Evolutionary conservation across 805 yeast species (phyloP).

Genomic region (Kuraishia ogatae): DNA sequence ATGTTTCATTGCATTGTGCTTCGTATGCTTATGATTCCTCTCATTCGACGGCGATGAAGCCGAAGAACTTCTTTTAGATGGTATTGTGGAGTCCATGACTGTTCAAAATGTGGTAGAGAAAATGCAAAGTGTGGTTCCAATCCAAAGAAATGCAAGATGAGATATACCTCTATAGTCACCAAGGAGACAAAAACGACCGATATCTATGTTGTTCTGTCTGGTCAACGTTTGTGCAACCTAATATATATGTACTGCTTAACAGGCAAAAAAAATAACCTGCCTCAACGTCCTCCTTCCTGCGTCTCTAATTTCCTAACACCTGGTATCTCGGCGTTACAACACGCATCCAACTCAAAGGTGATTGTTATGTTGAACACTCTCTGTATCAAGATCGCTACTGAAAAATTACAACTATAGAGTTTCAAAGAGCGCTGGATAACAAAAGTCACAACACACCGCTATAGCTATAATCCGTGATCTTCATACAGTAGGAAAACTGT

Average conservation of each 20-base stretch:
- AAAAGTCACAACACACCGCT: too few relatives aligned
- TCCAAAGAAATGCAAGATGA: neutral
- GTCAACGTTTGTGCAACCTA: neutral
- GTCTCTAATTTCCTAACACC: too few relatives aligned
- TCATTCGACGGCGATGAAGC: constrained; percentile 2
- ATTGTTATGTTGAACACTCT: neutral
- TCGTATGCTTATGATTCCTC: neutral
- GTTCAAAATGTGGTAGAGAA: neutral
- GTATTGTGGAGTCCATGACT: constrained; percentile 2
- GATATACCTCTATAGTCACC: neutral
- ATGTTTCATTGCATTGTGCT: neutral
- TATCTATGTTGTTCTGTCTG: neutral
- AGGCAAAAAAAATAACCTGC: too few relatives aligned
- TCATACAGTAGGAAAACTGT: too few relatives aligned
- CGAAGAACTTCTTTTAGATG: constrained; percentile 3
- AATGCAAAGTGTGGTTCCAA: neutral
- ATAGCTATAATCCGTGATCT: too few relatives aligned
- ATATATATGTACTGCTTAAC: neutral
- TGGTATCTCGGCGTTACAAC: neutral
- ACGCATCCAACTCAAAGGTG: neutral
- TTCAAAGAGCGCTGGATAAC: too few relatives aligned
- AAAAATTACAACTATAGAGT: neutral
- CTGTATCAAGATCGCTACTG: neutral
- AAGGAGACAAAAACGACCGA: neutral
- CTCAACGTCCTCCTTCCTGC: too few relatives aligned